Percentiles rank a stretch among this genome's conserved stretches.
Evolutionary conservation across 257 asterid species (phyloP).

Genomic region (Scutellaria galericulata): DNA sequence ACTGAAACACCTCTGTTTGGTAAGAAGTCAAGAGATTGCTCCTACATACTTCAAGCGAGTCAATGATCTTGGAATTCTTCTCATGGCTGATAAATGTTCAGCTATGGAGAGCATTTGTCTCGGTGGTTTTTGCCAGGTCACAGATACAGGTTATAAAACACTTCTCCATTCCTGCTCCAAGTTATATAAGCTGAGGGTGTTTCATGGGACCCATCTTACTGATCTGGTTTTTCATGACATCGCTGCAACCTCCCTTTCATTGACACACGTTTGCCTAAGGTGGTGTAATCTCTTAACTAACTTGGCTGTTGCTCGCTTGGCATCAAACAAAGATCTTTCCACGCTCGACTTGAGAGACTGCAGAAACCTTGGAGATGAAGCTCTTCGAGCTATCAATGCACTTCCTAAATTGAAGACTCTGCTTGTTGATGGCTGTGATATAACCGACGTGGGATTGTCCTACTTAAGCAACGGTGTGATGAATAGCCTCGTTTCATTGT

Average conservation of each 20-base stretch:
- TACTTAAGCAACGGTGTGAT: conserved; percentile 65
- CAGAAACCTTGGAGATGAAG: conserved; percentile 77
- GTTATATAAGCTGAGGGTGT: conserved; percentile 71
- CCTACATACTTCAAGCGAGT: conserved; percentile 85
- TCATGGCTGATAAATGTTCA: conserved; percentile 91
- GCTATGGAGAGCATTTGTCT: conserved; percentile 89
- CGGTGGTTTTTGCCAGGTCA: conserved; percentile 95
- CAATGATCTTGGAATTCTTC: conserved; percentile 95
- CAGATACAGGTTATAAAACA: conserved; percentile 91
- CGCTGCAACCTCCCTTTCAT: conserved; percentile 74
- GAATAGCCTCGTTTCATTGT: conserved; percentile 66
- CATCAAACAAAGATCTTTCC: conserved; percentile 63
- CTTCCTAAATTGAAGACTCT: conserved; percentile 77
- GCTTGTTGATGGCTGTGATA: conserved; percentile 80
- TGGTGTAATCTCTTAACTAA: conserved; percentile 92
- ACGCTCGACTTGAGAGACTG: conserved; percentile 85
- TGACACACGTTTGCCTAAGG: conserved; percentile 82
- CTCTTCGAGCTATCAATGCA: conserved; percentile 64
- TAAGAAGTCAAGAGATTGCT: conserved; percentile 83
- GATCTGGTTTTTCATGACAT: conserved; percentile 95
- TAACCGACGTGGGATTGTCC: conserved; percentile 78
- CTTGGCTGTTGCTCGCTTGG: conserved; percentile 68
- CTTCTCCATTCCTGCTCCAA: conserved; percentile 84
- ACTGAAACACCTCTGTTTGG: conserved; percentile 84
- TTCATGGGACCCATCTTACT: conserved; percentile 79